A percentile compares a stretch with the other conserved stretches of the same genome.
Evolutionary conservation across 305 asterid species (phyloP).

Genomic region (Fraxinus baroniana): DNA sequence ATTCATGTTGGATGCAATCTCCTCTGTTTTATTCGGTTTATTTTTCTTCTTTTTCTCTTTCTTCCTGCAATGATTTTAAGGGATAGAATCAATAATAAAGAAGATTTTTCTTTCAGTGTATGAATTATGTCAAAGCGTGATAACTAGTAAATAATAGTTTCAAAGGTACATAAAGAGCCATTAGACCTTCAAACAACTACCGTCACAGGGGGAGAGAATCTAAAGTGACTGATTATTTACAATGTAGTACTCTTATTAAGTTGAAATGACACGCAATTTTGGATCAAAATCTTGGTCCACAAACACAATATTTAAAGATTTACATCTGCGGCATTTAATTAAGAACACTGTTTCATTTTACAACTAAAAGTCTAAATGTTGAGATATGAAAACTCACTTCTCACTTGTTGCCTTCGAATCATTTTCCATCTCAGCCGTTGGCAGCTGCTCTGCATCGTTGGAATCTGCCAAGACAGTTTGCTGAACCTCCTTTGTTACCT

Average conservation of each 20-base stretch:
- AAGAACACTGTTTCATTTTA: constrained; percentile 15
- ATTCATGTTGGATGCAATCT: constrained; percentile 32
- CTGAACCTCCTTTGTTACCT: constrained; percentile 30
- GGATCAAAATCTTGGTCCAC: not conserved
- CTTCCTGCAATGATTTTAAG: constrained; percentile 42
- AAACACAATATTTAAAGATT: constrained; percentile 4
- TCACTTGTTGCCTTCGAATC: constrained; percentile 40
- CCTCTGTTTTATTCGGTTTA: constrained; percentile 54
- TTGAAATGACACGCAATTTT: not conserved
- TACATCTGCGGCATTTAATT: not conserved
- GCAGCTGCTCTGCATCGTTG: constrained; percentile 28
- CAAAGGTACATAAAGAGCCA: not conserved
- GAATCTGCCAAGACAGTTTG: constrained; percentile 33
- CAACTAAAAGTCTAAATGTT: not conserved
- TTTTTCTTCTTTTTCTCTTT: constrained; percentile 56
- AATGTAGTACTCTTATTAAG: constrained; percentile 5
- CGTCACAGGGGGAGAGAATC: not conserved
- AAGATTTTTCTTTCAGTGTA: not conserved
- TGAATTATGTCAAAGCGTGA: constrained; percentile 4
- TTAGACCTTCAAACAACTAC: not conserved
- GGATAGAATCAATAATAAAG: constrained; percentile 20
- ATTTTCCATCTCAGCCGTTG: constrained; percentile 39
- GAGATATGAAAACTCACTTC: constrained; percentile 46
- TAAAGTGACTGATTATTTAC: not conserved
- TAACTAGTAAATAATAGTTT: not conserved